A percentile compares a stretch with the other conserved stretches of the same genome.
phyloP scores from a whole-genome alignment of 148 eudicot genomes.

The Simmondsia chinensis region DNA sequence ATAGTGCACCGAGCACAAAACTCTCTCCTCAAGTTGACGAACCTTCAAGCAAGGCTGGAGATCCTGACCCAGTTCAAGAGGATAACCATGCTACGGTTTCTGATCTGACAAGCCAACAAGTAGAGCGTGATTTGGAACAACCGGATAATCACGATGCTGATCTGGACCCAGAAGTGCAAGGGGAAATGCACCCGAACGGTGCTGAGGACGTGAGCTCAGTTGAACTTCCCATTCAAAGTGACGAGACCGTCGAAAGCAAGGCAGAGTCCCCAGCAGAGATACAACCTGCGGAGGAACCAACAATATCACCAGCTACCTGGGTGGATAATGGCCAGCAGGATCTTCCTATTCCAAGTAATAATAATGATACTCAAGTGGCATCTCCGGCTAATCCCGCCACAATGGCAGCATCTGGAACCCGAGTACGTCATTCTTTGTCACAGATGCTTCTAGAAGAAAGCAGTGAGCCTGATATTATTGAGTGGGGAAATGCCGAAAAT shows the following conservation, averaged over 20 bases:
- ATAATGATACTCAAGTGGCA: slow-evolving; percentile 18
- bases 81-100: slow-evolving; percentile 18
- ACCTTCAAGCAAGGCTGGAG: slow-evolving; percentile 22
- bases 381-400: slow-evolving; percentile 24
- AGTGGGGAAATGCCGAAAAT: slow-evolving; percentile 96
- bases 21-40: slow-evolving; percentile 29
- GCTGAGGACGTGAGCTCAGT: slow-evolving; percentile 16
- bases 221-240: slow-evolving; percentile 15
- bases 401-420: slow-evolving; percentile 38
- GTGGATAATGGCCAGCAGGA: slow-evolving; percentile 62
- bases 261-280: slow-evolving; percentile 20
- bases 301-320: slow-evolving; percentile 85
- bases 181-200: slow-evolving; percentile 11
- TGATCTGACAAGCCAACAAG: slow-evolving; percentile 17
- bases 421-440: slow-evolving; percentile 84
- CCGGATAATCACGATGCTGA: slow-evolving; percentile 14
- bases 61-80: slow-evolving; percentile 21
- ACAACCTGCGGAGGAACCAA: slow-evolving; percentile 44
- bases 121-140: slow-evolving; percentile 16
- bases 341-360: slow-evolving; percentile 20
- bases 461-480: slow-evolving; percentile 62
- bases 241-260: slow-evolving; percentile 16
- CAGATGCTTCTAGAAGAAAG: slow-evolving; percentile 93
- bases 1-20: slow-evolving; percentile 25
- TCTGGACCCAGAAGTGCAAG: slow-evolving; percentile 19